A percentile compares a stretch with the other conserved stretches of the same genome.
phyloP scores from a whole-genome alignment of 140 eudicot species.

The Senecio squalidus region DNA sequence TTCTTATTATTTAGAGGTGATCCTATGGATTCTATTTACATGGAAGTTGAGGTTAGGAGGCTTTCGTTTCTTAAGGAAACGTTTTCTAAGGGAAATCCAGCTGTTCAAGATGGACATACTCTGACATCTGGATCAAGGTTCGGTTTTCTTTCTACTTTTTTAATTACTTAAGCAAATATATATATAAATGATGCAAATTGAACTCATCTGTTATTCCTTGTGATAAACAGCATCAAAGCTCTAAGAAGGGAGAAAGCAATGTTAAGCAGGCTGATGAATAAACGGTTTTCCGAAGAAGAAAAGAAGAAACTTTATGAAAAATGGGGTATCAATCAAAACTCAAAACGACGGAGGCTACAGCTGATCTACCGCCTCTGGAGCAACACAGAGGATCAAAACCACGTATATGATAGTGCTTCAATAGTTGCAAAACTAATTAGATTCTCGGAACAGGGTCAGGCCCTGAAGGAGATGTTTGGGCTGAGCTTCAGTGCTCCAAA shows the following conservation, averaged over 20 bases:
- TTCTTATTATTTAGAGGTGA: constrained; percentile 88
- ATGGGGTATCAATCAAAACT: constrained; percentile 57
- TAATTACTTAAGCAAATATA: too few species aligned
- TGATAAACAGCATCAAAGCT: constrained; percentile 59
- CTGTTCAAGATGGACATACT: constrained; percentile 58
- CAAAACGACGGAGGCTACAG: constrained; percentile 62
- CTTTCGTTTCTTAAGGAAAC: constrained; percentile 84
- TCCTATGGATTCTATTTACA: constrained; percentile 82
- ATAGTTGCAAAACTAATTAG: constrained; percentile 67
- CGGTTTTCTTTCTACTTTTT: background rate
- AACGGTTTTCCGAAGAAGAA: constrained; percentile 56
- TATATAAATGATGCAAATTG: too few species aligned
- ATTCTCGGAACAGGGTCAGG: constrained; percentile 74
- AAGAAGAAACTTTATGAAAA: constrained; percentile 51
- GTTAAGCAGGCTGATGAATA: constrained; percentile 67
- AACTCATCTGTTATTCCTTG: too few species aligned
- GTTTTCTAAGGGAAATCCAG: constrained; percentile 59
- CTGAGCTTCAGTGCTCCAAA: constrained; percentile 86
- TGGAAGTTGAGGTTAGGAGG: constrained; percentile 92
- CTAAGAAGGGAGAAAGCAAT: constrained; percentile 72
- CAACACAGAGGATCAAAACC: constrained; percentile 48
- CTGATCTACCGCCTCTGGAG: constrained; percentile 62
- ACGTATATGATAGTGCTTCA: constrained; percentile 58
- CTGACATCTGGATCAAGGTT: constrained; percentile 84
- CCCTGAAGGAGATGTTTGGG: constrained; percentile 86